Base-by-base conservation (phyloP, 495 filamentous ascomycete species). In the Hypoxylon crocopeplum region DNA sequence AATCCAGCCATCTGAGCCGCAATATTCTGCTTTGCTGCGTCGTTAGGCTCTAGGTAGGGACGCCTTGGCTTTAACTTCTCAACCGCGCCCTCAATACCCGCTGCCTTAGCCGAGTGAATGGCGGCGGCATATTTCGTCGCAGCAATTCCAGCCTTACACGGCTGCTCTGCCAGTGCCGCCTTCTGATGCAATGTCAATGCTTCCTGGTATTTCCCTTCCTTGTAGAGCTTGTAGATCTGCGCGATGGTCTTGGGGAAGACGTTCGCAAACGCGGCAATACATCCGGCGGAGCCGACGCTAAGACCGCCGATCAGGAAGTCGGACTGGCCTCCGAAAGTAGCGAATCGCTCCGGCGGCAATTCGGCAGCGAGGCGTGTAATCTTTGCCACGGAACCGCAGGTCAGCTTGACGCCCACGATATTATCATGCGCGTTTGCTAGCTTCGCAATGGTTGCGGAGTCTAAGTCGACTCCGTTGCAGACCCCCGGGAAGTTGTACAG, bases 401-500 rank as follows among this genome's bases (percentile, higher is more conserved):
- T 89, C 38, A 91, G 69, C 60, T 91, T 90, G 3, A 87, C 82
- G 30, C 88, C 88, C 1, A 77, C 76, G 7, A 84, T 78, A 6
- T 73, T 76, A 7, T 72, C 59, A 36, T 84, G 76, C 11, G 65
- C 47, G 5, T 71, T 68, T 0, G 79, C 83, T 13, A 90, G 78
- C 3, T 69, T 66, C 0, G 80, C 67, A 17, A 91, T 84, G 0
- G 79, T 79, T 21, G 84, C 84, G 1, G 83, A 87, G 59, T 87
- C 84, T 24, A 90, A 64, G 55, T 91, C 88, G 0, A 91, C 74
- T 10, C 87, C 87, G 55, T 89, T 90, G 68, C 85, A 88, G 10
- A 89, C 86, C 3, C 79, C 86, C 0, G 87, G 87, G 73, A 89
- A 89, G 62, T 90, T 89, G 66, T 90, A 89, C 5, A 90, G 62